These are phyloP conservation scores for Gossypium turneri DNA, from an alignment of 345 rosid species.

Conservation along the genomic window DNA sequence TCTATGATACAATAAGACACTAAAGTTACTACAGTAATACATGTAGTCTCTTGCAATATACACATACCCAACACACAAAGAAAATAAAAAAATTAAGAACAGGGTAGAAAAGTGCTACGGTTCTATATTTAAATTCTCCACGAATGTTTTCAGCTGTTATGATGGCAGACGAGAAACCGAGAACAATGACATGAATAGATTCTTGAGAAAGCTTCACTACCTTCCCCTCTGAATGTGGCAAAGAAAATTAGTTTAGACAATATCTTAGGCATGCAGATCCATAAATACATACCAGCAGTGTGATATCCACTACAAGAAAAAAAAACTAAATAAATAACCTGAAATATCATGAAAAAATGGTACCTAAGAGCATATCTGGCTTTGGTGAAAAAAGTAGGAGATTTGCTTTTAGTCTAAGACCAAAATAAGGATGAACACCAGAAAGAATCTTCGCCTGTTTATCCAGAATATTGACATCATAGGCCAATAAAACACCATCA, in stretches of 20 bases:
- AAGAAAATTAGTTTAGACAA: conserved; percentile 7
- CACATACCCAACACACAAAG: not conserved
- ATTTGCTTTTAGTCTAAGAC: conserved; percentile 51
- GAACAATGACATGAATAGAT: conserved; percentile 69
- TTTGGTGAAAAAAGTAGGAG: conserved; percentile 72
- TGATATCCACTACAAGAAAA: not conserved
- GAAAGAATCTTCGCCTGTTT: conserved; percentile 56
- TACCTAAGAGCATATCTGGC: conserved; percentile 69
- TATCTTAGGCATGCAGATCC: not conserved
- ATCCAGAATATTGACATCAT: conserved; percentile 43
- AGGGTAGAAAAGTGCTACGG: not conserved
- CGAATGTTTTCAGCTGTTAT: conserved; percentile 59
- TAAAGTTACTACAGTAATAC: not conserved
- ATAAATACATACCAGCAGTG: not conserved
- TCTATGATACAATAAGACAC: not conserved
- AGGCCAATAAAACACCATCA: conserved; percentile 75
- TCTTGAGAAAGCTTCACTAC: conserved; percentile 64
- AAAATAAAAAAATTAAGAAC: not conserved
- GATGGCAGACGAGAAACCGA: conserved; percentile 78
- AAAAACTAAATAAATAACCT: not conserved
- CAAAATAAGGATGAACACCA: conserved; percentile 60
- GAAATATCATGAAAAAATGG: not conserved
- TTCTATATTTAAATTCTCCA: conserved; percentile 39
- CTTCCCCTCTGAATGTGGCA: conserved; percentile 55
- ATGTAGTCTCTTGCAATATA: not conserved